These are phyloP conservation scores for Mucuna pruriens DNA, from an alignment of 306 rosid species.

Conservation along the genomic window DNA sequence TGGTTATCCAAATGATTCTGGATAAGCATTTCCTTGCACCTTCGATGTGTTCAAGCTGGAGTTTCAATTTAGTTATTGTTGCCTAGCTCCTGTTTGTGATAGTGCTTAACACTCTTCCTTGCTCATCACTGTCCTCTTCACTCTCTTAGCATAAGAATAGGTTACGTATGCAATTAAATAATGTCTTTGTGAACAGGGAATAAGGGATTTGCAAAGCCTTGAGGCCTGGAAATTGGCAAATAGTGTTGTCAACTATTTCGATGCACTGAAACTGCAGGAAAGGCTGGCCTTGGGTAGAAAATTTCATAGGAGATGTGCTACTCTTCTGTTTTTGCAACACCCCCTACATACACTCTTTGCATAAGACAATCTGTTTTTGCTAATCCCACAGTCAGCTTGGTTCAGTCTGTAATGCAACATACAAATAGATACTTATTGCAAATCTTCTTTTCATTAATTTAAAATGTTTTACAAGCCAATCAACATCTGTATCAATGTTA, in stretches of 20 bases:
- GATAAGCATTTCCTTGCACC: neutral
- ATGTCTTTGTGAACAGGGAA: conserved; percentile 53
- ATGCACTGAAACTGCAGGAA: conserved; percentile 73
- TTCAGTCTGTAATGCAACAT: too few relatives aligned
- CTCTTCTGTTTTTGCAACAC: conserved; percentile 77
- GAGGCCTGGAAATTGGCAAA: conserved; percentile 91
- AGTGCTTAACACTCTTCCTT: too few relatives aligned
- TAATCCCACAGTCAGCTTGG: conserved; percentile 68
- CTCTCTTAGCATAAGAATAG: neutral
- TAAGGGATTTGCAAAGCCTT: conserved; percentile 67
- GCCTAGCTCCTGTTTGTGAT: neutral
- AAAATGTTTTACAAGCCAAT: conserved; percentile 50
- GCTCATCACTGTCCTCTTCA: too few relatives aligned
- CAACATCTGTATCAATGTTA: conserved; percentile 59
- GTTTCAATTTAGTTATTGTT: neutral
- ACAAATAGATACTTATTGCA: conserved; percentile 22
- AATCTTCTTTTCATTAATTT: conserved; percentile 59
- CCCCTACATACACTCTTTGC: conserved; percentile 91
- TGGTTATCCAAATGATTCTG: neutral
- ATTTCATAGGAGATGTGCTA: conserved; percentile 59
- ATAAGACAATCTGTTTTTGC: conserved; percentile 70
- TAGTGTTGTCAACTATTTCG: conserved; percentile 68
- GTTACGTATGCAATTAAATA: conserved; percentile 7
- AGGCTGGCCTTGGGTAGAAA: conserved; percentile 71
- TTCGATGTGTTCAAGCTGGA: neutral